Evolutionary conservation across 768 basidiomycete species (phyloP).

Genomic region (Russula abietina): DNA sequence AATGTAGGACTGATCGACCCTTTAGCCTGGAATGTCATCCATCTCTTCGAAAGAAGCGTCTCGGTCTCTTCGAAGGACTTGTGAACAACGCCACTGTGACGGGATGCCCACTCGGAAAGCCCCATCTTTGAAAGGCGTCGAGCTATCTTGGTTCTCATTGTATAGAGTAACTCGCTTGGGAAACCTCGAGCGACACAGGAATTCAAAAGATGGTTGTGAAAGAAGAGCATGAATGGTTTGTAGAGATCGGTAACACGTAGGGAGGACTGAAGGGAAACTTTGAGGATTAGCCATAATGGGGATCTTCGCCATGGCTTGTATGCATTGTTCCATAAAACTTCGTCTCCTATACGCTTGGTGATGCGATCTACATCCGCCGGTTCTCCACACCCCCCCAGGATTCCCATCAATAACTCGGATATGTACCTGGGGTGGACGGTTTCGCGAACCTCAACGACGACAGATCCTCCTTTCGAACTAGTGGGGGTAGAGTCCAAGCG

Average conservation of each 20-base stretch:
- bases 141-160: not conserved
- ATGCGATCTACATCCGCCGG: constrained; percentile 30
- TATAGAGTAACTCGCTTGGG: constrained; percentile 3
- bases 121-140: constrained; percentile 2
- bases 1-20: too few relatives aligned
- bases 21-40: not conserved
- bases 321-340: constrained; percentile 39
- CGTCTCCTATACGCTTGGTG: constrained; percentile 42
- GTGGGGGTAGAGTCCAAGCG: constrained; percentile 33
- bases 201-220: not conserved
- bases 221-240: constrained; percentile 6
- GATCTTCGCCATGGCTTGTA: constrained; percentile 22
- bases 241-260: not conserved
- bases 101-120: not conserved
- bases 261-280: constrained; percentile 38
- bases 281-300: constrained; percentile 44
- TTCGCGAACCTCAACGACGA: constrained; percentile 34
- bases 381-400: constrained; percentile 36
- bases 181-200: not conserved
- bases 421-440: constrained; percentile 43
- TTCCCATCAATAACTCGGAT: constrained; percentile 41
- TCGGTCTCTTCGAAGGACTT: not conserved
- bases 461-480: constrained; percentile 31
- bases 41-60: not conserved
- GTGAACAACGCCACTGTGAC: not conserved